Evolutionary conservation across 805 yeast genomes (phyloP), one percentile per base, ranked within the genome.

Genomic region (Myxozyma udenii): DNA sequence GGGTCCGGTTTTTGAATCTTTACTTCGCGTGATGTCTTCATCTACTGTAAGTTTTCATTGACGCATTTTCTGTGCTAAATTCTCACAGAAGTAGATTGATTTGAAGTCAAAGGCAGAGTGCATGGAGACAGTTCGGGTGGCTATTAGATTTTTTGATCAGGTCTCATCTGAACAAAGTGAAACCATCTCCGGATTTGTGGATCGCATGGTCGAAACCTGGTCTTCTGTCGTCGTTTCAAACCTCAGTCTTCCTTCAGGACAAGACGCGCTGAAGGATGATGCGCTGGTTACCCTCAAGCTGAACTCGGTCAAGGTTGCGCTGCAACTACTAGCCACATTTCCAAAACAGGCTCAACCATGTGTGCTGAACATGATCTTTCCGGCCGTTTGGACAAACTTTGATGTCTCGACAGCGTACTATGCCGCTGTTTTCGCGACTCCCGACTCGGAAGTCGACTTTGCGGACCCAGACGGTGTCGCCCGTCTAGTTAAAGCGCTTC

Each of bases 61-160:
- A 16, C 37, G 21, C 3, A 14, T 19, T 28, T 26, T 26, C 9
- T 22, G 45, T 16, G 28, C 16, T 7, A 2, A 19, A 2, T 23
- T 19, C 11, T 22, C n/a, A 6, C 35, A 12, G 24, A 23, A 24
- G 2, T 16, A 52, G 58, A 25, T 42, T 14, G 48, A 41, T 12
- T 16, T 53, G n/a, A 11, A 22, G 5, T 41, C 51, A n/a, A 56
- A 45, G 39, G 61, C 61, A 11, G 40, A 35, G 9, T 44, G 49
- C 3, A 30, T 58, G n/a, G 61, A 56, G 23, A 26, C 57, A n/a
- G 47, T 58, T 22, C 53, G 56, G 14, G 44, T 51, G 5, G 58
- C 58, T 3, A 28, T 58, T 2, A 41, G 32, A 9, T 53, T 56
- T 35, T 56, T 58, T 44, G 51, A 56, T 24, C 55, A 51, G 23